These are phyloP conservation scores for Microbotryum violaceum DNA, from an alignment of 1,284 basidiomycete species.

Conservation along the genomic window DNA sequence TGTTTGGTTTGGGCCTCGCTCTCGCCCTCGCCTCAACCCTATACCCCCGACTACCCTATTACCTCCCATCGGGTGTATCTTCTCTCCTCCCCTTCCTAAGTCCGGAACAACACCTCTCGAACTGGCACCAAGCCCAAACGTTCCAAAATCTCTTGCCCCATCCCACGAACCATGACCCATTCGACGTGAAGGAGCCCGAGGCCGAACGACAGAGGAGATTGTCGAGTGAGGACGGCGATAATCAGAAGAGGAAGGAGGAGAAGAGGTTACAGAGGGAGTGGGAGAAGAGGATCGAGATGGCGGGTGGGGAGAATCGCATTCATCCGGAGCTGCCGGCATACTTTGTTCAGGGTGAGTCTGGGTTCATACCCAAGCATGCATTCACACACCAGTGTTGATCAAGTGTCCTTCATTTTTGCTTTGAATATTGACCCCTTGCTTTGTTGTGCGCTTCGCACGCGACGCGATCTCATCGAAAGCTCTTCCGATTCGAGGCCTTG, in stretches of 20 bases:
- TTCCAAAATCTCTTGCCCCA: slow-evolving; percentile 12
- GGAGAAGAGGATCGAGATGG: slow-evolving; percentile 15
- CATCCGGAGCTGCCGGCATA: slow-evolving; percentile 18
- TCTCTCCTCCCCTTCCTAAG: slow-evolving; percentile 17
- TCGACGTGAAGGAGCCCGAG: slow-evolving; percentile 17
- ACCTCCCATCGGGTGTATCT: slow-evolving; percentile 5
- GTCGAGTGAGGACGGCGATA: slow-evolving; percentile 20
- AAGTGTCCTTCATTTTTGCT: not conserved
- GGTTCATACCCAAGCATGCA: too few relatives aligned
- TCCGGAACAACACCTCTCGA: slow-evolving; percentile 8
- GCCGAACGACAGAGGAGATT: slow-evolving; percentile 22
- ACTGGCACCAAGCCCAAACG: slow-evolving; percentile 6
- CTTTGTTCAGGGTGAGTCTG: slow-evolving; percentile 4
- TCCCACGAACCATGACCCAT: slow-evolving; percentile 13
- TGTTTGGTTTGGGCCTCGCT: slow-evolving; percentile 14
- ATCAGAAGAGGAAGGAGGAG: slow-evolving; percentile 24
- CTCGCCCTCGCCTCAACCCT: slow-evolving; percentile 15
- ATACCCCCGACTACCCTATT: slow-evolving; percentile 10
- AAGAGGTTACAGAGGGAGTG: slow-evolving; percentile 16
- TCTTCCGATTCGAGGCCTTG: not conserved
- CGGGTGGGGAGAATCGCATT: slow-evolving; percentile 19
- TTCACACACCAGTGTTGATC: too few relatives aligned
- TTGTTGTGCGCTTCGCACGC: too few relatives aligned
- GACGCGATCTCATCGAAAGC: too few relatives aligned
- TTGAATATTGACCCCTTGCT: not conserved